Conservation (phyloP, 129 eudicot species). For the Dittrichia graveolens region DNA sequence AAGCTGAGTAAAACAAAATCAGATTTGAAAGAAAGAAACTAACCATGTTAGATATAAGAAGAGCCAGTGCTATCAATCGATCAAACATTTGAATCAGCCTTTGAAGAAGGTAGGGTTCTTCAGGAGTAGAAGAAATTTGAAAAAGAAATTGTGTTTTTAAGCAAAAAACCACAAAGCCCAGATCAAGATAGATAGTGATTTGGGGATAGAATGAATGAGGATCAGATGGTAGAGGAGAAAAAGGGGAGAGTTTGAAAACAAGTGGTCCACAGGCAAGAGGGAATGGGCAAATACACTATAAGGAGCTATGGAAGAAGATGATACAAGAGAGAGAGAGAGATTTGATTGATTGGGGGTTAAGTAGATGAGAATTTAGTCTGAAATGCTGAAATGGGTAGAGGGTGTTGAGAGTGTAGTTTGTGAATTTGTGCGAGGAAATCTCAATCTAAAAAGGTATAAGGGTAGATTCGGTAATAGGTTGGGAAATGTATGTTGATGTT, state of each 20-base stretch:
- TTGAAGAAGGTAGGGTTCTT: not conserved
- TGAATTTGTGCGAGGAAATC: constrained; percentile 16
- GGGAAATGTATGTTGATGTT: constrained; percentile 7
- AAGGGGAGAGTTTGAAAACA: constrained; percentile 24
- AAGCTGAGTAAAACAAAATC: constrained; percentile 14
- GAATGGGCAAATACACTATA: constrained; percentile 42
- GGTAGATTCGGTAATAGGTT: constrained; percentile 18
- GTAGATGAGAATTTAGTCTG: constrained; percentile 19
- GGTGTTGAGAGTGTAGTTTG: constrained; percentile 10
- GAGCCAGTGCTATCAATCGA: constrained; percentile 11
- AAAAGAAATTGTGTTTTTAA: constrained; percentile 20
- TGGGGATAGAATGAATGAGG: constrained; percentile 37
- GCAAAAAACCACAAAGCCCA: constrained; percentile 31
- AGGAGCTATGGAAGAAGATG: constrained; percentile 28
- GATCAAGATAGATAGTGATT: constrained; percentile 45
- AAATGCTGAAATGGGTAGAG: constrained; percentile 20
- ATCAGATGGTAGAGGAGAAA: constrained; percentile 13
- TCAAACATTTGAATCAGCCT: not conserved
- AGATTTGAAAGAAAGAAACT: constrained; percentile 27
- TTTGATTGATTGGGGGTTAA: not conserved
- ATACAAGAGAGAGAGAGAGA: constrained; percentile 34
- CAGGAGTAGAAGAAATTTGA: constrained; percentile 4
- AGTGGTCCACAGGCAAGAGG: constrained; percentile 37
- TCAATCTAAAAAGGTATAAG: constrained; percentile 14
- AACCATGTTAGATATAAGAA: constrained; percentile 38